These are phyloP conservation scores for Lactarius vividus DNA, from an alignment of 768 basidiomycete genomes.

Conservation along the genomic window DNA sequence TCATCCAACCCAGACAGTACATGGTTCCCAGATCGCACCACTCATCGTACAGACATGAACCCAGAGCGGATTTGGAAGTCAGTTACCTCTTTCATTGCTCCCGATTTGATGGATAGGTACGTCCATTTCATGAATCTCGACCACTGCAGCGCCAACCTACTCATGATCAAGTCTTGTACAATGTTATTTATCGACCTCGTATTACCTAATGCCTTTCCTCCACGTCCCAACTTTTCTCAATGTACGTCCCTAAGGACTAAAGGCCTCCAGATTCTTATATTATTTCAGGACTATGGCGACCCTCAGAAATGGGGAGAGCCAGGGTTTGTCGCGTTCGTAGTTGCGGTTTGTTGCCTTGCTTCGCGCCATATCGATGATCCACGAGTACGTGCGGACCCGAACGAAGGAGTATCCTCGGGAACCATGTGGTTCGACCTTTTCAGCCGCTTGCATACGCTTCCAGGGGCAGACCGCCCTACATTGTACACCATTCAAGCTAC, in stretches of 20 bases:
- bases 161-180: conserved; percentile 59
- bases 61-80: conserved; percentile 86
- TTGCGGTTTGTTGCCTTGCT: conserved; percentile 87
- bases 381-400: conserved; percentile 78
- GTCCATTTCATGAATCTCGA: conserved; percentile 29
- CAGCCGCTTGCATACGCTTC: conserved; percentile 80
- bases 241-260: conserved; percentile 41
- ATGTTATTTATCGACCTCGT: conserved; percentile 88
- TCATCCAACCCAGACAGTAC: conserved; percentile 33
- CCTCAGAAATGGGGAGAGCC: conserved; percentile 95
- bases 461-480: conserved; percentile 84
- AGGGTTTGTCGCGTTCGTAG: conserved; percentile 91
- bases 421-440: conserved; percentile 92
- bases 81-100: conserved; percentile 81
- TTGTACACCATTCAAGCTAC: conserved; percentile 90
- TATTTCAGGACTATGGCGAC: conserved; percentile 79
- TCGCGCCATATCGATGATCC: conserved; percentile 93
- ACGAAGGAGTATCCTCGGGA: conserved; percentile 84
- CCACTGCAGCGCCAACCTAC: conserved; percentile 14
- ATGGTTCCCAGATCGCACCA: conserved; percentile 85
- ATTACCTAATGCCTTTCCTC: conserved; percentile 87
- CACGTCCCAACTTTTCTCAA: conserved; percentile 87
- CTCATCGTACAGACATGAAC: conserved; percentile 72
- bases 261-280: conserved; percentile 17
- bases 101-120: conserved; percentile 92